phyloP scores from a whole-genome alignment of 257 asterid species.

The Solanum peruvianum region DNA sequence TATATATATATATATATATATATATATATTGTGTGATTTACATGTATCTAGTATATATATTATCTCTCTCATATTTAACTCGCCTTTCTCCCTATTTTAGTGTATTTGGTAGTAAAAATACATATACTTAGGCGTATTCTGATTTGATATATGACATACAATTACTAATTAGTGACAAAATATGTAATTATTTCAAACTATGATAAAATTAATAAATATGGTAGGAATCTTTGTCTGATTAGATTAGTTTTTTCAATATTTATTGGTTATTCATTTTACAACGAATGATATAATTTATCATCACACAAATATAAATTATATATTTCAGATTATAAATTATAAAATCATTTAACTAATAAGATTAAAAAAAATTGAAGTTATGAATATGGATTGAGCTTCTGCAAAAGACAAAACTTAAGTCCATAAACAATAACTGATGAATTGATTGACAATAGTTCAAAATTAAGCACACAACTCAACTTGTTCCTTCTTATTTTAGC shows the following conservation, averaged over 20 bases:
- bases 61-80: not conserved
- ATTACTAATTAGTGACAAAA: not conserved
- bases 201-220: not conserved
- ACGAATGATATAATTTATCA: too few relatives aligned
- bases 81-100: not conserved
- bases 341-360: not conserved
- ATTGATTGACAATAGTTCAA: not conserved
- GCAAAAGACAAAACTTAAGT: not conserved
- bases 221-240: not conserved
- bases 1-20: too few relatives aligned
- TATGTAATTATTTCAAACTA: not conserved
- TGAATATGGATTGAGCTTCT: not conserved
- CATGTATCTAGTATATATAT: too few relatives aligned
- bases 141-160: too few relatives aligned
- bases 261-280: not conserved
- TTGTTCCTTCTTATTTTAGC: not conserved
- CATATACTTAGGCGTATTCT: too few relatives aligned
- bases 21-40: too few relatives aligned
- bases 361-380: too few relatives aligned
- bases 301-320: too few relatives aligned
- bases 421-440: not conserved
- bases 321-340: too few relatives aligned
- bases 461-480: not conserved
- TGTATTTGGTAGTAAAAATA: not conserved
- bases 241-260: too few relatives aligned